Evolutionary conservation across 306 rosid genomes (phyloP), one percentile per base, ranked within the genome.

Genomic region (Notholithocarpus densiflorus): DNA sequence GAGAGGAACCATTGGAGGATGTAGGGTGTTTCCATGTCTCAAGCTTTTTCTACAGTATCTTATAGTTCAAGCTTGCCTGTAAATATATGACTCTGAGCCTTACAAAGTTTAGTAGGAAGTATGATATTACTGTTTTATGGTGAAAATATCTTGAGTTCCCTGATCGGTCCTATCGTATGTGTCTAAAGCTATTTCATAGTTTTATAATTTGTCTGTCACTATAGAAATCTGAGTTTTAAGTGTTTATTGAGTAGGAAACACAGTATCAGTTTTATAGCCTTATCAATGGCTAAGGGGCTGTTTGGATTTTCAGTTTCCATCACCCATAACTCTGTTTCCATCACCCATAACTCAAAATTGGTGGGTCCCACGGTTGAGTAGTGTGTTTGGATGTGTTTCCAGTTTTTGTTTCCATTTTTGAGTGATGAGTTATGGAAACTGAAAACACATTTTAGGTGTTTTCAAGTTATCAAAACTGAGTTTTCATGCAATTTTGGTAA

Each of bases 161-260:
- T 60, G 15, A 6, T 62, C 61, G 65, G 26, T 61, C 56, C 8
- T 72, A 40, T 37, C 21, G 45, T 48, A 0, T 13, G 17, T 59
- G 59, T 43, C 57, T 55, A 45, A 8, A n/a, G 14, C 19, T 15
- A 57, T 13, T 27, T 26, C 14, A 14, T 12, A 6, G 29, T 45
- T 59, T 29, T 21, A 76, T 21, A 9, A 56, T 73, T 19, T 60
- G 26, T n/a, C 20, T 73, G 60, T 70, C 48, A 14, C n/a, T 65
- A n/a, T 68, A 34, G 29, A 76, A 80, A 69, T 81, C 64, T 76
- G 71, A 79, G 60, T 48, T 14, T 56, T 76, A 61, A 60, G 52
- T 34, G 37, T 45, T 75, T 31, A 48, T 48, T 48, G 53, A 66
- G 73, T 73, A 66, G 48, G 59, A 48, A 75, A 60, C 37, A 26